Evolutionary conservation across 768 basidiomycete genomes (phyloP), one percentile per base, ranked within the genome.

Genomic region (Auricularia sp.): DNA sequence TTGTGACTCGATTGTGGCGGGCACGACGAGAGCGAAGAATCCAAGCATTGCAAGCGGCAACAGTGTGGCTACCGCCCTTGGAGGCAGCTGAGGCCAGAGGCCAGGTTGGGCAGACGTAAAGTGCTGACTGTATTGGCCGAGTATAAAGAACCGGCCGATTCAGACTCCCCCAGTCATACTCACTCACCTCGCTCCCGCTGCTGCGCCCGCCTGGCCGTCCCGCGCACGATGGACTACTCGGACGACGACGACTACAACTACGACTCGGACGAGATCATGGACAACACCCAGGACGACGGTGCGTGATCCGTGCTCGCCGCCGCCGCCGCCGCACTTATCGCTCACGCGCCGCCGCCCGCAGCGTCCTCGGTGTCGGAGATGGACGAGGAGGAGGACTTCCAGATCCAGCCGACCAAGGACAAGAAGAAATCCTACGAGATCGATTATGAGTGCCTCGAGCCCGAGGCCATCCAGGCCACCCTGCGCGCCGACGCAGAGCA

Each of bases 401-500:
- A 79, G 67, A 76, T 88, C 18, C 59, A 64, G 59, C 70, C 77
- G 0, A 73, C 79, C 3, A 86, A 85, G 72, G 79, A 78, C 54
- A 82, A 81, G 70, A 80, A 73, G 67, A 90, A 91, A 77, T 75
- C 85, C 2, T 97, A 93, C 72, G 92, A 97, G 70, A 84, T 97
- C 54, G 87, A 92, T n/a, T 90, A 86, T 73, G 85, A 89, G 65
- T 82, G 88, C 13, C 83, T 95, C 62, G 83, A 82, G 64, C 85
- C 91, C 71, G 70, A 76, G 4, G 85, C 86, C 29, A 85, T 99
- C 63, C 87, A 90, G 79, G 84, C 82, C 68, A 83, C 86, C 69
- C 93, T 97, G 85, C 78, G 80, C 66, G 74, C 78, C 63, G 92
- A 95, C 71, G 79, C 94, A 54, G 90, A 91, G n/a, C 86, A 94